Conservation (phyloP, 2,329 filamentous ascomycete genomes). For the Aspergillus novoparasiticus region DNA sequence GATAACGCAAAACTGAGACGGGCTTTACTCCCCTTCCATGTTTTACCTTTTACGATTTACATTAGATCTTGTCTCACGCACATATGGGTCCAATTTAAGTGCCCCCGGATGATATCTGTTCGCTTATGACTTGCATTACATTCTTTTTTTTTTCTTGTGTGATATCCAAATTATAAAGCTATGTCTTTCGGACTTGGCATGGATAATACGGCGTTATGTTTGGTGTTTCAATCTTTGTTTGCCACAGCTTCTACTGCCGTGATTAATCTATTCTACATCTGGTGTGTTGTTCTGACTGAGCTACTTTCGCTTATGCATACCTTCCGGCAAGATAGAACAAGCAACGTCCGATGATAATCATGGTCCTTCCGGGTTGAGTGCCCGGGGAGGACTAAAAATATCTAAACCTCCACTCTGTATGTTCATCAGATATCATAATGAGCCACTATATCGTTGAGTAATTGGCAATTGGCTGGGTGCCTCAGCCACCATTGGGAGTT, state of each 20-base stretch:
- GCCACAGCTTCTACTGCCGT: slow-evolving; percentile 13
- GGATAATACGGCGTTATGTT: slow-evolving; percentile 35
- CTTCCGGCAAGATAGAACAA: background rate
- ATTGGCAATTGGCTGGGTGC: background rate
- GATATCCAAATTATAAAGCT: slow-evolving; percentile 29
- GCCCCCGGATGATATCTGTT: slow-evolving; percentile 27
- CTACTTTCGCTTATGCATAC: background rate
- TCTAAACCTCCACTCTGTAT: background rate
- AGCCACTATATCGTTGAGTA: background rate
- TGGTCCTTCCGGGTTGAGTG: background rate
- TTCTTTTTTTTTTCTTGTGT: slow-evolving; percentile 21
- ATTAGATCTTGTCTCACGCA: slow-evolving; percentile 28
- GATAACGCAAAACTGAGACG: background rate
- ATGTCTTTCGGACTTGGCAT: slow-evolving; percentile 30
- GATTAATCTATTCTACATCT: slow-evolving; percentile 16
- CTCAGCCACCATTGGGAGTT: background rate
- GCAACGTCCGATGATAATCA: background rate
- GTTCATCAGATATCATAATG: background rate
- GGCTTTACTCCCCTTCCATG: slow-evolving; percentile 6
- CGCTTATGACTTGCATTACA: slow-evolving; percentile 29
- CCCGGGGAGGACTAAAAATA: background rate
- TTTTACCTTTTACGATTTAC: slow-evolving; percentile 24
- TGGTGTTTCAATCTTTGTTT: slow-evolving; percentile 20
- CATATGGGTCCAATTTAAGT: slow-evolving; percentile 36
- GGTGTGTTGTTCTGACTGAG: slow-evolving; percentile 8